Base-by-base conservation (phyloP, 2,329 filamentous ascomycete species). In the Talaromyces sp. region DNA sequence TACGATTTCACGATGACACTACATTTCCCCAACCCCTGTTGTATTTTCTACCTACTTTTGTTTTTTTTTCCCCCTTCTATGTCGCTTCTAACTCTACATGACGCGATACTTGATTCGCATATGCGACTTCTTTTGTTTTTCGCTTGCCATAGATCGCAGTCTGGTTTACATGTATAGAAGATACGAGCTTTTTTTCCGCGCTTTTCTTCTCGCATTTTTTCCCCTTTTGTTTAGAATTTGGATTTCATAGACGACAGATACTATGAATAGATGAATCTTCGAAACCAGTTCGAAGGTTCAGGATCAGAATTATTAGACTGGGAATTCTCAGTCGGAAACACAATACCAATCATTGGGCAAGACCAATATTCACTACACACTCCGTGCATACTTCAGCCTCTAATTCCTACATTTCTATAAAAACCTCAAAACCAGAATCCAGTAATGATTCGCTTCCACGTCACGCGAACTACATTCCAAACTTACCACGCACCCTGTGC, bases 1-100 rank as follows among this genome's bases (percentile, higher is more conserved):
- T 37, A 49, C 40, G 47, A 49, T 43, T 19, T 24, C 30, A 49
- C 32, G 47, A 51, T 20, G 11, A 35, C 46, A 4, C 48, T 19
- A 29, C 16, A 27, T 9, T 41, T 46, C 27, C n/a, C n/a, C n/a
- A n/a, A 39, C 30, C 41, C 30, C 19, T 20, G 20, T 10, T 47
- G 41, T 40, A 16, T 37, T 29, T 14, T 49, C 14, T 36, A 46
- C 29, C 17, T 19, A n/a, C n/a, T n/a, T 32, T 22, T 27, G 10
- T 24, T 9, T 24, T 42, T 42, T 27, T 27, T 9, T 9, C 9
- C 24, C 40, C 13, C 24, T n/a, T 20, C 40, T 42, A 16, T 5
- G 44, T 43, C 33, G 27, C n/a, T 30, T 30, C 22, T n/a, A 30
- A 27, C 19, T 43, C n/a, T n/a, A 35, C 16, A 39, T 30, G 11